A percentile compares a stretch with the other conserved stretches of the same genome.
Conservation (phyloP, 495 filamentous ascomycete genomes). For the Podospora appendiculata region DNA sequence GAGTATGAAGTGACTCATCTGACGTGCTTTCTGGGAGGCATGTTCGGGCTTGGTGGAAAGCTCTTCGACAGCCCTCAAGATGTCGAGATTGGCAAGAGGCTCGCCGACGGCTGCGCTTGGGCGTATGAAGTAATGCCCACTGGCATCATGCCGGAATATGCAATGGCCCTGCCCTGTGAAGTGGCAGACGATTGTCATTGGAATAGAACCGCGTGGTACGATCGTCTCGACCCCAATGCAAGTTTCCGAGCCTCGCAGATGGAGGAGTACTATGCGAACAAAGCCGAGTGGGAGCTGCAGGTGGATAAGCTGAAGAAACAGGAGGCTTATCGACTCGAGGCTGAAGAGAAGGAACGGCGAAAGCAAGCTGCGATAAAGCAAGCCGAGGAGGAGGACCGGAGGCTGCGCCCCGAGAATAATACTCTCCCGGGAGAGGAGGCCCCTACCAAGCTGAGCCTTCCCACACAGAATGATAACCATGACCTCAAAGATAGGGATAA, state of each 20-base stretch:
- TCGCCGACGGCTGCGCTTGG: conserved; percentile 93
- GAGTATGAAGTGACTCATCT: conserved; percentile 66
- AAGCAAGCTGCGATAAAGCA: conserved; percentile 7
- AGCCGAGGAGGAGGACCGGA: conserved; percentile 6
- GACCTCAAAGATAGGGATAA: conserved; percentile 4
- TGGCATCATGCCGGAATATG: conserved; percentile 87
- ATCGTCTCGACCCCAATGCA: conserved; percentile 45
- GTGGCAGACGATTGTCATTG: conserved; percentile 60
- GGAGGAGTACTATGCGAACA: conserved; percentile 27
- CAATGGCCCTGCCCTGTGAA: conserved; percentile 60
- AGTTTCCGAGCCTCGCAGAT: conserved; percentile 28
- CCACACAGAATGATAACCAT: neutral
- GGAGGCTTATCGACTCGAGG: conserved; percentile 1
- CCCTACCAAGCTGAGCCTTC: neutral
- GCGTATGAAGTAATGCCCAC: conserved; percentile 73
- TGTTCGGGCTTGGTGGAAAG: conserved; percentile 85
- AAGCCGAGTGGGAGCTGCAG: conserved; percentile 25
- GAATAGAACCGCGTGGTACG: conserved; percentile 60
- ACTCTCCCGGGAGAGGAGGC: neutral
- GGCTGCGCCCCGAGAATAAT: conserved; percentile 2
- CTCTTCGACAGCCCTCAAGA: conserved; percentile 75
- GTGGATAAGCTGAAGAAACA: conserved; percentile 15
- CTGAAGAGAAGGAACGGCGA: conserved; percentile 6
- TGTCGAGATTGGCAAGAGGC: conserved; percentile 69
- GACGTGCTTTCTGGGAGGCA: conserved; percentile 86